Evolutionary conservation across 306 rosid species (phyloP).

Genomic region (Casuarina glauca): DNA sequence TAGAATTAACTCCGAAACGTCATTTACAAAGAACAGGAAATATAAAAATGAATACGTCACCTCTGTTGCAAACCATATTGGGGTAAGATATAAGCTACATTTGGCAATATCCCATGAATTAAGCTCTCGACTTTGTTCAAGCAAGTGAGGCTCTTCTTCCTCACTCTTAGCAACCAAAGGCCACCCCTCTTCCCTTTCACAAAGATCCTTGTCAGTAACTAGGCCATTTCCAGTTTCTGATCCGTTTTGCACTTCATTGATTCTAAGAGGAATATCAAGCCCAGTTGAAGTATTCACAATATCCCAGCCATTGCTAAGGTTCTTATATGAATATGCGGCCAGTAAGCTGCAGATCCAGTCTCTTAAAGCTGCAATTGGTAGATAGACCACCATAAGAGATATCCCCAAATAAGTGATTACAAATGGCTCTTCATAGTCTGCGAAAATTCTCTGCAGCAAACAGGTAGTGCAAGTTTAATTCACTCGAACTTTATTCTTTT

Average conservation of each 20-base stretch:
- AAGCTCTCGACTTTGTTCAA: slow-evolving; percentile 27
- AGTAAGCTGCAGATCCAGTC: slow-evolving; percentile 45
- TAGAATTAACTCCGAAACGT: neutral
- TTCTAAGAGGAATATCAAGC: slow-evolving; percentile 34
- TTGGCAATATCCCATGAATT: slow-evolving; percentile 57
- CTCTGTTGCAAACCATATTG: slow-evolving; percentile 75
- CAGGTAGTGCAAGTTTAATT: slow-evolving; percentile 11
- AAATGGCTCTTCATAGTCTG: slow-evolving; percentile 68
- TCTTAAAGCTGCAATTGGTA: slow-evolving; percentile 56
- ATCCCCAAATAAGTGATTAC: slow-evolving; percentile 66
- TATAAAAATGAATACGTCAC: slow-evolving; percentile 33
- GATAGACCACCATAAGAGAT: slow-evolving; percentile 59
- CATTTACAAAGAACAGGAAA: slow-evolving; percentile 3
- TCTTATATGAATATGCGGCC: slow-evolving; percentile 17
- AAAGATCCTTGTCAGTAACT: slow-evolving; percentile 41
- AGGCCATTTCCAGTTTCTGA: slow-evolving; percentile 29
- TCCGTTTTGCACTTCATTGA: slow-evolving; percentile 26
- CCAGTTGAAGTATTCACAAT: slow-evolving; percentile 24
- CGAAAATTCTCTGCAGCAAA: slow-evolving; percentile 67
- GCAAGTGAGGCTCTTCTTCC: slow-evolving; percentile 36
- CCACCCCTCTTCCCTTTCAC: slow-evolving; percentile 57
- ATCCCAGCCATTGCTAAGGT: slow-evolving; percentile 20
- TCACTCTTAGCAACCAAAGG: slow-evolving; percentile 30
- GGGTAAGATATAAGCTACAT: slow-evolving; percentile 60
- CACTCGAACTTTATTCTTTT: neutral